phyloP scores from a whole-genome alignment of 441 rosid genomes.

The Erodium chrysanthum region DNA sequence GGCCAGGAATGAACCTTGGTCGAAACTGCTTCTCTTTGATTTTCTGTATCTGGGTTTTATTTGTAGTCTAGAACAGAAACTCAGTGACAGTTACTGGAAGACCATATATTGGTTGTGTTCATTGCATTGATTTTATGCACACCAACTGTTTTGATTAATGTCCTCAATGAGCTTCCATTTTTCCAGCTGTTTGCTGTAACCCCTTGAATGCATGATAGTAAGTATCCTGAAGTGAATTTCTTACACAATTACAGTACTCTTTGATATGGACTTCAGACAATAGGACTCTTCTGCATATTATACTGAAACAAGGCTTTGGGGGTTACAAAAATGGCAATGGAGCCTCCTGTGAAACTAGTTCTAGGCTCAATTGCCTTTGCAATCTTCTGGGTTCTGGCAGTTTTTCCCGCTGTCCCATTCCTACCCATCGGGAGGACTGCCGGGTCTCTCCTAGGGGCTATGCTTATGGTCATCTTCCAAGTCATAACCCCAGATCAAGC shows the following conservation, averaged over 20 bases:
- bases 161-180: no score
- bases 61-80: background rate
- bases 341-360: conserved; percentile 25
- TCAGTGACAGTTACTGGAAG: no score
- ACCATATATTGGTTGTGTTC: no score
- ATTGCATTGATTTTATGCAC: background rate
- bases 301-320: background rate
- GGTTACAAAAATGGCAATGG: background rate
- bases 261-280: background rate
- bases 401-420: conserved; percentile 67
- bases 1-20: background rate
- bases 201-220: background rate
- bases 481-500: conserved; percentile 67
- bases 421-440: conserved; percentile 82
- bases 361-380: conserved; percentile 59
- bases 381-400: conserved; percentile 73
- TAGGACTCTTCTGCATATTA: background rate
- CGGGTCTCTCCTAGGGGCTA: conserved; percentile 67
- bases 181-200: no score
- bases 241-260: background rate
- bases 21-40: no score
- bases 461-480: conserved; percentile 71
- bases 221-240: background rate
- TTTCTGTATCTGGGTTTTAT: background rate
- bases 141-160: background rate